These are phyloP conservation scores for Penicillium argentinense DNA, from an alignment of 495 filamentous ascomycete genomes.

Conservation along the genomic window DNA sequence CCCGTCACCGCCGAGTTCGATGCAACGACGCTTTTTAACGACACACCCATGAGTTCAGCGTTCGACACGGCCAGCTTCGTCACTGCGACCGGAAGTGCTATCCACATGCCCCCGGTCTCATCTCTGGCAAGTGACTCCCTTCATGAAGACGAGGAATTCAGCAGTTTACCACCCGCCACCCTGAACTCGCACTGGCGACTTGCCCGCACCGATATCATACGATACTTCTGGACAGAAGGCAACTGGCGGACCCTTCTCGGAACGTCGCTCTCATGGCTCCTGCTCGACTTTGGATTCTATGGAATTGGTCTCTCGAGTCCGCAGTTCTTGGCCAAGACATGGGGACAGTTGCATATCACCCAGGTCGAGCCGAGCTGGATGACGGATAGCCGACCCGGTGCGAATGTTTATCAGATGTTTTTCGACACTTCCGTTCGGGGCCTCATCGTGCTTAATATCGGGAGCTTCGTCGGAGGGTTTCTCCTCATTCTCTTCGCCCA, in stretches of 20 bases:
- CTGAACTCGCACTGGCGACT: slow-evolving; percentile 46
- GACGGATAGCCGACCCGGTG: slow-evolving; percentile 32
- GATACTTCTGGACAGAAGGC: slow-evolving; percentile 51
- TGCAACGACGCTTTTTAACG: slow-evolving; percentile 40
- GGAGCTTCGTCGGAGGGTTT: slow-evolving; percentile 46
- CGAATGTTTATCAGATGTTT: slow-evolving; percentile 41
- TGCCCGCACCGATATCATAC: slow-evolving; percentile 39
- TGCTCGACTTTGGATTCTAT: slow-evolving; percentile 59
- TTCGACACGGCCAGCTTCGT: slow-evolving; percentile 15
- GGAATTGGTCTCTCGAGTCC: slow-evolving; percentile 52
- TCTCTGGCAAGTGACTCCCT: slow-evolving; percentile 30
- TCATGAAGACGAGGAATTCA: slow-evolving; percentile 23
- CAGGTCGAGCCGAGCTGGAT: slow-evolving; percentile 35
- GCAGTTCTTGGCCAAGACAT: slow-evolving; percentile 43
- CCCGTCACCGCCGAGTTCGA: slow-evolving; percentile 48
- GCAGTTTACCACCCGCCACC: slow-evolving; percentile 32
- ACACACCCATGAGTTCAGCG: slow-evolving; percentile 14
- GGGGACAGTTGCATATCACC: slow-evolving; percentile 38
- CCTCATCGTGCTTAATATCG: slow-evolving; percentile 44
- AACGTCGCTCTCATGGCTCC: slow-evolving; percentile 50
- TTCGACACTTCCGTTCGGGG: slow-evolving; percentile 38
- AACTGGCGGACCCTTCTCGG: slow-evolving; percentile 54
- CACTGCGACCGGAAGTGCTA: slow-evolving; percentile 10
- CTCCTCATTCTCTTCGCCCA: slow-evolving; percentile 45
- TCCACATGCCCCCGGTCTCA: slow-evolving; percentile 22